Evolutionary conservation across 225 moss, liverwort and hornwort genomes (phyloP).

Genomic region (Rhytidiadelphus loreus): DNA sequence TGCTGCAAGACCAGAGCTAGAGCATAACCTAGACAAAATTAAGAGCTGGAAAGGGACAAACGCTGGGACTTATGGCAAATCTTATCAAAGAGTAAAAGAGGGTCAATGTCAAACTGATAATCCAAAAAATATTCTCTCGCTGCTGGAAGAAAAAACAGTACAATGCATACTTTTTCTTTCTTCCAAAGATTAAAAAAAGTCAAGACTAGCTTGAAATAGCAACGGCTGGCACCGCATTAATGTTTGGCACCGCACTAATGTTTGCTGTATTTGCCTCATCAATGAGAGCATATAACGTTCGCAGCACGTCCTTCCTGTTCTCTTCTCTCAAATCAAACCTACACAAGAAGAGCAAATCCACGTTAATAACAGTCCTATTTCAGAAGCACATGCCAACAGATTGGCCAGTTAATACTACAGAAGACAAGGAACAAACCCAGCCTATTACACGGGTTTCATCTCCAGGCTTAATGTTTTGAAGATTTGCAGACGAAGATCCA

Average conservation of each 20-base stretch:
- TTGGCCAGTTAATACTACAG: neutral
- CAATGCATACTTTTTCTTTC: neutral
- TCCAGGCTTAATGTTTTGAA: neutral
- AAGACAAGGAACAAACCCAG: neutral
- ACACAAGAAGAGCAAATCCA: neutral
- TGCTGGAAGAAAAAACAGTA: neutral
- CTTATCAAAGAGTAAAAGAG: too few species aligned
- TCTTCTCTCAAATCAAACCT: slow-evolving; percentile 81
- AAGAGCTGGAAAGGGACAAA: neutral
- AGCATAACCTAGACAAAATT: neutral
- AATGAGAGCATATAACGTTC: slow-evolving; percentile 58
- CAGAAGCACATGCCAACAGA: neutral
- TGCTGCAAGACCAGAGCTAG: neutral
- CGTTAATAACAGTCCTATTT: neutral
- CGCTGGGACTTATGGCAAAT: neutral
- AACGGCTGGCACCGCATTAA: neutral
- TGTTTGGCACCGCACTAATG: neutral
- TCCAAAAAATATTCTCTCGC: neutral
- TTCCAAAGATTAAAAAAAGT: neutral
- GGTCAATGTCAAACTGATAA: neutral
- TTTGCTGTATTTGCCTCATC: slow-evolving; percentile 61
- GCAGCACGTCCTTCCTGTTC: slow-evolving; percentile 69
- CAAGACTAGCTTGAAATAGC: slow-evolving; percentile 1
- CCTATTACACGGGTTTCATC: neutral
- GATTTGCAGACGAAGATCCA: neutral